Base-by-base conservation (phyloP, 1,284 basidiomycete species). In the Puccinia hordei region DNA sequence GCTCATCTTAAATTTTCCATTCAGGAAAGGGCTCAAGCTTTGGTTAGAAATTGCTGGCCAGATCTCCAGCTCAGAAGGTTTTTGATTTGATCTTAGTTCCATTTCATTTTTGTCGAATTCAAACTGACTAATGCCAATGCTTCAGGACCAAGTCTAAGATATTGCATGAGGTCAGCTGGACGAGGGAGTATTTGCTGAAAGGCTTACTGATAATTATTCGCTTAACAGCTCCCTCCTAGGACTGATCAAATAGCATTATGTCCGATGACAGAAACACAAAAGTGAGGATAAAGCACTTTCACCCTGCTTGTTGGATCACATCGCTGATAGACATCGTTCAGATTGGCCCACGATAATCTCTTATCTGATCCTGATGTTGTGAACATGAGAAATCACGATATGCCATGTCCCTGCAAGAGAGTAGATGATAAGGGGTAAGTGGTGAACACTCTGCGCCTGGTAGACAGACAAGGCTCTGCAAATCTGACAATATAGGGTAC, bases 41-140 rank as follows among this genome's bases (percentile, higher is more conserved):
- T 79, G 66, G 76, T 79, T 4, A 46, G 63, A 12, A 79, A 79
- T 13, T 79, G 76, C 66, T 79, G 76, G 76, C 76, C 76, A 46
- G 76, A 71, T 46, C 76, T 79, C 9, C 76, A 79, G 57, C 57
- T 79, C 22, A 46, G 75, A 33, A 69, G 75, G 75, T 77, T 22
- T 53, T 63, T 71, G 3, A 5, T 57, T 35, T 22, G 10, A 53
- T 27, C 44, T 27, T 46, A 30, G 12, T 35, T 6, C 27, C n/a
- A 44, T 19, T 6, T 65, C 35, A 44, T 19, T 46, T 10, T 27
- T 22, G 38, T 66, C 24, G 2, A 53, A 0, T 51, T 73, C 38
- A 30, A 41, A 24, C n/a, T 59, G 55, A 73, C 24, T 73, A 27
- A 73, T 41, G 3, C 1, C 17, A 38, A 22, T 33, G 66, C 15